Percentiles rank a stretch among this genome's conserved stretches.
Evolutionary conservation across 805 yeast genomes (phyloP).

Genomic region (Ogataea pini): DNA sequence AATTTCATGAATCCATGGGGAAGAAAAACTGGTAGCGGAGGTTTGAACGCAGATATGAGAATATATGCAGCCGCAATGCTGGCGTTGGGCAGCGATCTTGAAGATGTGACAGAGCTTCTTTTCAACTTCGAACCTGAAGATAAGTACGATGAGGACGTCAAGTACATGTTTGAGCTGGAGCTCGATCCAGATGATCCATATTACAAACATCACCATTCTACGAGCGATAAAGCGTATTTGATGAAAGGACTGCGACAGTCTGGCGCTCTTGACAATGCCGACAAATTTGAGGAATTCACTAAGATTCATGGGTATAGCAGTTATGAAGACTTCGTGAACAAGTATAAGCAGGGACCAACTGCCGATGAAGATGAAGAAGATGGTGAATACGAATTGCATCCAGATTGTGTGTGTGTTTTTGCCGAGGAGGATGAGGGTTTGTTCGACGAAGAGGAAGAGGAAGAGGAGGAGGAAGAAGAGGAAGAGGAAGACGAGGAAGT

Average conservation of each 20-base stretch:
- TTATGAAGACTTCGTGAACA: slow-evolving; percentile 9
- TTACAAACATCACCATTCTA: slow-evolving; percentile 13
- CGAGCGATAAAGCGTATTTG: background rate
- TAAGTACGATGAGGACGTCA: slow-evolving; percentile 60
- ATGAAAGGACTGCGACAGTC: slow-evolving; percentile 28
- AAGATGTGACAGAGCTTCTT: slow-evolving; percentile 56
- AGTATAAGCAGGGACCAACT: slow-evolving; percentile 13
- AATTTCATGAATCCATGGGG: slow-evolving; percentile 70
- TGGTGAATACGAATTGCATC: slow-evolving; percentile 34
- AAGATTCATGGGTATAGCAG: background rate
- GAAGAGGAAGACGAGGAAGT: slow-evolving; percentile 13
- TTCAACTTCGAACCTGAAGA: slow-evolving; percentile 61
- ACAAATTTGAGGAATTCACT: slow-evolving; percentile 21
- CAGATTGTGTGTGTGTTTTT: slow-evolving; percentile 34
- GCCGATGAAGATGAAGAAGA: slow-evolving; percentile 25
- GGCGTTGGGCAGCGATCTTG: slow-evolving; percentile 47
- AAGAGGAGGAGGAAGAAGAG: slow-evolving; percentile 14
- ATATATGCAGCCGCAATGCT: slow-evolving; percentile 57
- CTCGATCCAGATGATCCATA: slow-evolving; percentile 29
- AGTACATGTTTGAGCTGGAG: slow-evolving; percentile 38
- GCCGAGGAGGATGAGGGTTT: slow-evolving; percentile 18
- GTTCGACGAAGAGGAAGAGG: slow-evolving; percentile 14
- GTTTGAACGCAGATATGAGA: slow-evolving; percentile 57
- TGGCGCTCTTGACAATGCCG: slow-evolving; percentile 23
- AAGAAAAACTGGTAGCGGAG: slow-evolving; percentile 59